Conservation (phyloP, 2,329 filamentous ascomycete species). For the Lachnellula arida region DNA sequence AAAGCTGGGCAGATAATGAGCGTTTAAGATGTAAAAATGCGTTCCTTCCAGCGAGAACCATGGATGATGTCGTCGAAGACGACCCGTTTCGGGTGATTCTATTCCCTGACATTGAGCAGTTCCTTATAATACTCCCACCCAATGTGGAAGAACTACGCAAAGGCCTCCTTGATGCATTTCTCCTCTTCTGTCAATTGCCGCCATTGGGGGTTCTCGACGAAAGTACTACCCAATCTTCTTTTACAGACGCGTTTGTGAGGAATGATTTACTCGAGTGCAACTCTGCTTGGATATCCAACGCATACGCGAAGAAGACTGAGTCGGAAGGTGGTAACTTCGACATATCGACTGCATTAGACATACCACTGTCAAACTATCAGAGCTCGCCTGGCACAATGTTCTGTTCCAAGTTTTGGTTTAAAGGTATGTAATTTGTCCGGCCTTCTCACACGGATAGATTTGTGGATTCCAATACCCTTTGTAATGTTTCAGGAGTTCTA, state of each 20-base stretch:
- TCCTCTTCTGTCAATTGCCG: slow-evolving; percentile 64
- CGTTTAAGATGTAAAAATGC: slow-evolving; percentile 42
- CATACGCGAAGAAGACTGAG: not conserved
- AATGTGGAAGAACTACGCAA: slow-evolving; percentile 35
- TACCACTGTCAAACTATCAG: slow-evolving; percentile 11
- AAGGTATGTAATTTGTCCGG: slow-evolving; percentile 11
- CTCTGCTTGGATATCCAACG: slow-evolving; percentile 11
- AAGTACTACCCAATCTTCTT: slow-evolving; percentile 32
- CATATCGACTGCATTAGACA: slow-evolving; percentile 19
- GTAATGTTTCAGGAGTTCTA: too few species aligned
- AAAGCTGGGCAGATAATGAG: slow-evolving; percentile 50
- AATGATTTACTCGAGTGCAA: slow-evolving; percentile 35
- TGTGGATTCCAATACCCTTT: too few species aligned
- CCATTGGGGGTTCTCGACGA: slow-evolving; percentile 34
- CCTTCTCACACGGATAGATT: too few species aligned
- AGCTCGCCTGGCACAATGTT: slow-evolving; percentile 52
- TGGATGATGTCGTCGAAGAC: slow-evolving; percentile 70
- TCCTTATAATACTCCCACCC: slow-evolving; percentile 51
- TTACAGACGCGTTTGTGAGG: slow-evolving; percentile 50
- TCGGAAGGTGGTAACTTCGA: slow-evolving; percentile 25
- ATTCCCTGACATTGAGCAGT: slow-evolving; percentile 66
- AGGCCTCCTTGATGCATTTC: slow-evolving; percentile 63
- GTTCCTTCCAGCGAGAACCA: slow-evolving; percentile 62
- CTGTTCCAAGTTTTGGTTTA: slow-evolving; percentile 42
- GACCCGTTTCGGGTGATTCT: slow-evolving; percentile 82